A percentile compares a stretch with the other conserved stretches of the same genome.
phyloP scores from a whole-genome alignment of 371 early-diverging fungal genomes.

The Haplosporangium sp. region DNA sequence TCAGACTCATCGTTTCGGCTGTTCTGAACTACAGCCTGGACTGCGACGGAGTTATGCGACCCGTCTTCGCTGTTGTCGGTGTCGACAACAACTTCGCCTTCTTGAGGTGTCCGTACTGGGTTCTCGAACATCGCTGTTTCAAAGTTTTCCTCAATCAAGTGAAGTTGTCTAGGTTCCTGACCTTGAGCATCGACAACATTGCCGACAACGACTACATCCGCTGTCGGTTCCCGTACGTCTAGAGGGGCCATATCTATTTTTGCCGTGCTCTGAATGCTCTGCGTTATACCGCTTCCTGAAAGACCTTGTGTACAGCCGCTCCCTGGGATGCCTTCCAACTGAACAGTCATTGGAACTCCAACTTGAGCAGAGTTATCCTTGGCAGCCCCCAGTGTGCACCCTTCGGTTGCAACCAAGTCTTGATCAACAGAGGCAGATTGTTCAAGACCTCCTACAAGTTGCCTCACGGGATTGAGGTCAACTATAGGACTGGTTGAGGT shows the following conservation, averaged over 20 bases:
- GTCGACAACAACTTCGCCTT: slow-evolving; percentile 21
- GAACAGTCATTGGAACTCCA: slow-evolving; percentile 8
- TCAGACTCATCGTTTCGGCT: slow-evolving; percentile 51
- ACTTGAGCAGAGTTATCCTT: background rate
- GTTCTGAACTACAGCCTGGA: slow-evolving; percentile 55
- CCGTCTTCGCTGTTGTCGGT: slow-evolving; percentile 30
- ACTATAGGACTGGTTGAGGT: slow-evolving; percentile 19
- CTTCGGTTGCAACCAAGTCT: slow-evolving; percentile 31
- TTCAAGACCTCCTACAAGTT: slow-evolving; percentile 29
- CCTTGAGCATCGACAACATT: background rate
- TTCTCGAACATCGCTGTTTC: slow-evolving; percentile 1
- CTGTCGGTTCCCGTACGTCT: slow-evolving; percentile 7
- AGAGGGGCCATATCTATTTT: slow-evolving; percentile 6
- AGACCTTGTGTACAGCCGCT: slow-evolving; percentile 4
- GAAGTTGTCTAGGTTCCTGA: slow-evolving; percentile 3
- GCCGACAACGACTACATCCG: slow-evolving; percentile 7
- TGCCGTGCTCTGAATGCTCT: slow-evolving; percentile 20
- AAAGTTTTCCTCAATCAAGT: background rate
- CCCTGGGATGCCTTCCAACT: slow-evolving; percentile 5
- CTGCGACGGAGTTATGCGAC: slow-evolving; percentile 24
- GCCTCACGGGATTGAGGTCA: slow-evolving; percentile 14
- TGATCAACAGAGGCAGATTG: slow-evolving; percentile 35
- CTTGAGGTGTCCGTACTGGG: slow-evolving; percentile 1
- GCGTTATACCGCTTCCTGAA: slow-evolving; percentile 10
- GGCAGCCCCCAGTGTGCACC: slow-evolving; percentile 24